Conservation (phyloP, 2,329 filamentous ascomycete genomes). For the Colletotrichum horii region DNA sequence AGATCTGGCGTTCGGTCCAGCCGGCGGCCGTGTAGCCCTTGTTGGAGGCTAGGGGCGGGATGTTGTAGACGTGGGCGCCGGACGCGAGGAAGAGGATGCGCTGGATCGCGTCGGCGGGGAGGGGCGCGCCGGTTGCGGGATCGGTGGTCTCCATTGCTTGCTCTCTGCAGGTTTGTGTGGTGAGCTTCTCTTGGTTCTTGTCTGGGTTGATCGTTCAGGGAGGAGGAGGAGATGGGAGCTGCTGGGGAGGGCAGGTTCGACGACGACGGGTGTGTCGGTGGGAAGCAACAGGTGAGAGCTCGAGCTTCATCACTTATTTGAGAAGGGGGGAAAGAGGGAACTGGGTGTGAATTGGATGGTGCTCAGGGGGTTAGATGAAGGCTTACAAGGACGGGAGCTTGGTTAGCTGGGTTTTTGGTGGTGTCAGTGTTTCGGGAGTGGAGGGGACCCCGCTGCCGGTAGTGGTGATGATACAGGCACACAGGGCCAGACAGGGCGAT, state of each 20-base stretch:
- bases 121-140: slow-evolving; percentile 70
- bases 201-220: background rate
- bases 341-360: slow-evolving; percentile 7
- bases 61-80: slow-evolving; percentile 84
- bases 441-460: slow-evolving; percentile 19
- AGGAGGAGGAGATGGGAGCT: background rate
- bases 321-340: background rate
- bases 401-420: slow-evolving; percentile 5
- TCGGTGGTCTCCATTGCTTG: slow-evolving; percentile 67
- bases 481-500: slow-evolving; percentile 9
- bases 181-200: background rate
- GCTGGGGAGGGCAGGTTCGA: background rate
- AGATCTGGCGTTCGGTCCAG: slow-evolving; percentile 85
- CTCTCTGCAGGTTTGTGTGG: background rate
- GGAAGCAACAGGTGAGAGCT: background rate
- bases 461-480: slow-evolving; percentile 6
- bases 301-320: background rate
- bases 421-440: slow-evolving; percentile 18
- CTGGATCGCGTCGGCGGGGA: slow-evolving; percentile 81
- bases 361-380: slow-evolving; percentile 12
- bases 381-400: slow-evolving; percentile 22
- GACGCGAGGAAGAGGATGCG: slow-evolving; percentile 80
- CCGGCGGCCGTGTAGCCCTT: slow-evolving; percentile 78
- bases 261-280: background rate
- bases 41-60: slow-evolving; percentile 78